These are phyloP conservation scores for Candida patagonica DNA, from an alignment of 805 yeast species.

Conservation along the genomic window DNA sequence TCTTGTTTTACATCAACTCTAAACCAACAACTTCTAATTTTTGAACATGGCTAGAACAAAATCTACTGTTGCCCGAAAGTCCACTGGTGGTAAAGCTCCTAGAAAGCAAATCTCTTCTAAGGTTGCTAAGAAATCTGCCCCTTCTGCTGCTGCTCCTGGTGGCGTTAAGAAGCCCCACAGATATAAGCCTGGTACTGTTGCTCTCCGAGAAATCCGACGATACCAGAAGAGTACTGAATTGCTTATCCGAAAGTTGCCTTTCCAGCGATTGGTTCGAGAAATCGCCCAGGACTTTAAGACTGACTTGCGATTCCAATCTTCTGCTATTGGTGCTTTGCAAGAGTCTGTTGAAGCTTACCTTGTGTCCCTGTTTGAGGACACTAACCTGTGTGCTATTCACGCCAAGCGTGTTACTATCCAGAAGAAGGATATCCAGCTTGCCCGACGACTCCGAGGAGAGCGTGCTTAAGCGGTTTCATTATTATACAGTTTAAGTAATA, in stretches of 20 bases:
- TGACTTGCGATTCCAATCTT: conserved; percentile 80
- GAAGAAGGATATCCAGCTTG: conserved; percentile 92
- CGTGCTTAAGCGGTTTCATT: conserved; percentile 37
- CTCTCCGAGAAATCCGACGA: conserved; percentile 86
- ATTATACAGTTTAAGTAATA: conserved; percentile 2
- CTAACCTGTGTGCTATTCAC: conserved; percentile 96
- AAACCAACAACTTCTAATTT: conserved; percentile 7
- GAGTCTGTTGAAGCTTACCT: conserved; percentile 98
- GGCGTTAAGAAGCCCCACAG: conserved; percentile 91
- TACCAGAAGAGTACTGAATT: conserved; percentile 85
- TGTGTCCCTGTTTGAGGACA: conserved; percentile 93
- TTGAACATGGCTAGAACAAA: conserved; percentile 72
- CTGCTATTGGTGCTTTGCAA: conserved; percentile 85
- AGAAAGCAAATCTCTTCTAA: conserved; percentile 85
- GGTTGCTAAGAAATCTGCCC: conserved; percentile 86
- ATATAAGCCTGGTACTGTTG: conserved; percentile 93
- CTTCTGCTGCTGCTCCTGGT: conserved; percentile 62
- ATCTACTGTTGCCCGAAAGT: conserved; percentile 70
- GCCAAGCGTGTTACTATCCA: conserved; percentile 98
- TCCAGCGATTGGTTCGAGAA: conserved; percentile 87
- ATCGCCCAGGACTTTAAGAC: conserved; percentile 82
- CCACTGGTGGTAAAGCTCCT: conserved; percentile 90
- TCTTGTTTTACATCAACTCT: conserved; percentile 2
- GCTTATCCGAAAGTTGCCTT: conserved; percentile 79
- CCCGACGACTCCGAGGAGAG: conserved; percentile 89